Conservation (phyloP, 169 alveolate genomes). For the Plasmodium berghei region DNA sequence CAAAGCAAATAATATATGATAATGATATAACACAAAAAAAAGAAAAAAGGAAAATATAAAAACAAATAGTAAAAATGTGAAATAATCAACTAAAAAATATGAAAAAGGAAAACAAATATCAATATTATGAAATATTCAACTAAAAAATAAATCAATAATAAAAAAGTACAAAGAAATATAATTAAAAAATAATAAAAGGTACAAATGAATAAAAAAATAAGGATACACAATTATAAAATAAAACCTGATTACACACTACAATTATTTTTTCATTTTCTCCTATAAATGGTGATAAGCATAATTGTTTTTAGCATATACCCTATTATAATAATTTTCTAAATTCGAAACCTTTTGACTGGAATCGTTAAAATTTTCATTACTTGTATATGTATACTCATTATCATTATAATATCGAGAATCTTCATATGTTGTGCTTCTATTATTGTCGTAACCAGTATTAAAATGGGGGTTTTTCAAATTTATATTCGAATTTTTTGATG, state of each 20-base stretch:
- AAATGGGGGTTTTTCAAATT: slow-evolving; percentile 31
- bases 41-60: too few species aligned
- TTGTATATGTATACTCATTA: slow-evolving; percentile 22
- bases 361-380: slow-evolving; percentile 30
- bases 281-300: slow-evolving; percentile 7
- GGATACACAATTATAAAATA: neutral
- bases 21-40: too few species aligned
- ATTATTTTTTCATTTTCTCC: slow-evolving; percentile 11
- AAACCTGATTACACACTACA: too few species aligned
- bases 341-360: neutral
- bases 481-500: slow-evolving; percentile 4
- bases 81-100: too few species aligned
- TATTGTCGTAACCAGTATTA: slow-evolving; percentile 11
- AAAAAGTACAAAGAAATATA: neutral
- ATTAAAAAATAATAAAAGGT: neutral
- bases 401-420: slow-evolving; percentile 9
- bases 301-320: slow-evolving; percentile 30
- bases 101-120: too few species aligned
- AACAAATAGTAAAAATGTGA: too few species aligned
- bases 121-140: neutral
- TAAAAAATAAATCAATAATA: neutral
- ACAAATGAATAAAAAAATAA: neutral
- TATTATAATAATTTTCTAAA: slow-evolving; percentile 33
- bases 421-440: slow-evolving; percentile 12
- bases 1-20: too few species aligned